Evolutionary conservation across 495 filamentous ascomycete species (phyloP).

Genomic region (Hyphodiscus hymeniophilus): DNA sequence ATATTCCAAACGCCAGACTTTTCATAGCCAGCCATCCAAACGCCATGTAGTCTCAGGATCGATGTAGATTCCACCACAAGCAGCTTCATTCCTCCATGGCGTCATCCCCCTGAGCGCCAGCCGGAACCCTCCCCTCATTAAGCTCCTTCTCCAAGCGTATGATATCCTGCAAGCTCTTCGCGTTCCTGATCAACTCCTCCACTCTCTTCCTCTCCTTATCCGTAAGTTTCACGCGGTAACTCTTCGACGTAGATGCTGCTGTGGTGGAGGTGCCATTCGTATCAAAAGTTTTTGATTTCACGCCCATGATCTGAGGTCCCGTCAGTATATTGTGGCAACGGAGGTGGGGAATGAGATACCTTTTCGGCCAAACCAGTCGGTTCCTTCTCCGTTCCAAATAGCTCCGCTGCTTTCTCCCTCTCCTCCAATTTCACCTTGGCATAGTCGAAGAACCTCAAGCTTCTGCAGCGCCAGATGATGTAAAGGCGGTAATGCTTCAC

Average conservation of each 20-base stretch:
- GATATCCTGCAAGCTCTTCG: slow-evolving; percentile 81
- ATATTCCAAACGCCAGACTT: slow-evolving; percentile 5
- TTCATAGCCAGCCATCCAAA: slow-evolving; percentile 3
- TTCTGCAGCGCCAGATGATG: slow-evolving; percentile 79
- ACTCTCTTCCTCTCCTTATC: slow-evolving; percentile 61
- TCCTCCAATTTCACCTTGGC: slow-evolving; percentile 83
- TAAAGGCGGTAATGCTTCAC: slow-evolving; percentile 82
- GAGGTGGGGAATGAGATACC: slow-evolving; percentile 23
- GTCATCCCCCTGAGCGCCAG: slow-evolving; percentile 46
- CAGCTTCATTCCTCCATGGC: slow-evolving; percentile 45
- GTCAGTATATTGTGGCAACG: slow-evolving; percentile 1
- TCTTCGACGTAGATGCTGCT: slow-evolving; percentile 44
- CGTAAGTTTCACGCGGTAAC: slow-evolving; percentile 61
- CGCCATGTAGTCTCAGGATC: background rate
- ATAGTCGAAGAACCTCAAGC: slow-evolving; percentile 88
- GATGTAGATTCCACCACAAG: background rate
- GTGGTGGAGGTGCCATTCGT: slow-evolving; percentile 36
- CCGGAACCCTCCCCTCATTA: slow-evolving; percentile 76
- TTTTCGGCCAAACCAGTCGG: slow-evolving; percentile 77
- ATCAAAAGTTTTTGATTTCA: slow-evolving; percentile 80
- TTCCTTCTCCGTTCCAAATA: slow-evolving; percentile 71
- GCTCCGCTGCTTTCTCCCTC: slow-evolving; percentile 60
- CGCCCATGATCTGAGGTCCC: slow-evolving; percentile 61
- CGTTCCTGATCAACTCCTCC: slow-evolving; percentile 68
- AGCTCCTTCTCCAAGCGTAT: slow-evolving; percentile 74